These are phyloP conservation scores for Phallus indusiatus DNA, from an alignment of 768 basidiomycete species.

Conservation along the genomic window DNA sequence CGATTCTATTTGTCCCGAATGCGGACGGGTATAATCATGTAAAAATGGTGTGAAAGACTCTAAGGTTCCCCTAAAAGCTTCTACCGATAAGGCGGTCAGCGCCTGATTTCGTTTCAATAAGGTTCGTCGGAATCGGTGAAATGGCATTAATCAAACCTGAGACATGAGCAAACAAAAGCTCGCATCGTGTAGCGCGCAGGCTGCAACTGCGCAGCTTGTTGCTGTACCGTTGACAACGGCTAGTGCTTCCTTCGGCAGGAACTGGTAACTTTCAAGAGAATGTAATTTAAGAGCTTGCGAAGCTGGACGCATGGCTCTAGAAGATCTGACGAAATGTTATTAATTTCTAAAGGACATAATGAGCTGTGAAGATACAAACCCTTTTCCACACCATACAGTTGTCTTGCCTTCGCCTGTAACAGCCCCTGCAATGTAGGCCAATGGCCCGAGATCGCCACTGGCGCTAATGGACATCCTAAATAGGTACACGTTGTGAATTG, in stretches of 20 bases:
- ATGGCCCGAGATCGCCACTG: slow-evolving; percentile 19
- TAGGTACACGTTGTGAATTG: neutral
- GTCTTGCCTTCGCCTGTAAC: slow-evolving; percentile 18
- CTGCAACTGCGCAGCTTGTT: slow-evolving; percentile 14
- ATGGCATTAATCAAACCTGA: slow-evolving; percentile 2
- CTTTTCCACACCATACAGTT: slow-evolving; percentile 13
- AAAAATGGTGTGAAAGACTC: slow-evolving; percentile 20
- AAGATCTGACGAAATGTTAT: neutral
- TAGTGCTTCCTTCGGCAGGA: slow-evolving; percentile 20
- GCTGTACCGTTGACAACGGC: slow-evolving; percentile 19
- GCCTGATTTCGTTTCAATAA: neutral
- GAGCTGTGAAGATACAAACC: slow-evolving; percentile 2
- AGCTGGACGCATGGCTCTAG: slow-evolving; percentile 4
- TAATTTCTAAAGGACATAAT: neutral
- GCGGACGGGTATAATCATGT: slow-evolving; percentile 20
- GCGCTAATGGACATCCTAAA: slow-evolving; percentile 16
- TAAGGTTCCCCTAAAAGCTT: slow-evolving; percentile 19
- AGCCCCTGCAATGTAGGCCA: slow-evolving; percentile 19
- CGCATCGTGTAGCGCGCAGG: slow-evolving; percentile 17
- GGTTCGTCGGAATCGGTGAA: neutral
- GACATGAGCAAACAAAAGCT: slow-evolving; percentile 14
- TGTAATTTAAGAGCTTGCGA: slow-evolving; percentile 14
- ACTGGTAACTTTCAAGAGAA: slow-evolving; percentile 14
- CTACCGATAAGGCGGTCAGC: slow-evolving; percentile 19
- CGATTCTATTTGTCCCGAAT: slow-evolving; percentile 20